phyloP scores from a whole-genome alignment of 441 rosid species.

The Euphorbia celastroides region DNA sequence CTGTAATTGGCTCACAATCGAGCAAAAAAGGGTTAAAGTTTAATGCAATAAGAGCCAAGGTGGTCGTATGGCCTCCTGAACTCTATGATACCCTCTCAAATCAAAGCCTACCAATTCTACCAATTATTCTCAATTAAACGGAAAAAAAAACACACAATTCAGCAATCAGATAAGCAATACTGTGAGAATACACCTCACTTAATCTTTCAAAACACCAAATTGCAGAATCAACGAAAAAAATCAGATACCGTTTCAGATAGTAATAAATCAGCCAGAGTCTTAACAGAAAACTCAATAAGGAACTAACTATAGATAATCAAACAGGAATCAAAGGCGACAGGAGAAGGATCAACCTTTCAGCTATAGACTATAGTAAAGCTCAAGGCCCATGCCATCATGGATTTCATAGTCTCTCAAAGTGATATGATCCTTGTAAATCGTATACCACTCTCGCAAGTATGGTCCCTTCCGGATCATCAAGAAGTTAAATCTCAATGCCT shows the following conservation, averaged over 20 bases:
- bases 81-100: neutral
- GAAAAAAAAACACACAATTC: too few relatives aligned
- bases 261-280: neutral
- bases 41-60: too few relatives aligned
- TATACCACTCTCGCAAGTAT: conserved; percentile 89
- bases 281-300: neutral
- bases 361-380: conserved; percentile 28
- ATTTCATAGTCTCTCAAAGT: conserved; percentile 26
- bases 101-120: neutral
- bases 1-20: too few relatives aligned
- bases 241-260: neutral
- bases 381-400: conserved; percentile 33
- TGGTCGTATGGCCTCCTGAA: neutral
- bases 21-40: too few relatives aligned
- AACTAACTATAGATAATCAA: neutral
- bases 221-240: neutral
- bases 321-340: neutral
- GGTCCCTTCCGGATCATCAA: too few relatives aligned
- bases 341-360: conserved; percentile 8
- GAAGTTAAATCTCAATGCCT: too few relatives aligned
- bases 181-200: neutral
- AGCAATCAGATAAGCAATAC: neutral
- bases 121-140: neutral
- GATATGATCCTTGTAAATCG: conserved; percentile 26
- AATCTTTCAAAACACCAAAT: neutral